Percentiles rank a stretch among this genome's conserved stretches.
Conservation (phyloP, 1,139 yeast species). For the Debaryomyces robertsiae region DNA sequence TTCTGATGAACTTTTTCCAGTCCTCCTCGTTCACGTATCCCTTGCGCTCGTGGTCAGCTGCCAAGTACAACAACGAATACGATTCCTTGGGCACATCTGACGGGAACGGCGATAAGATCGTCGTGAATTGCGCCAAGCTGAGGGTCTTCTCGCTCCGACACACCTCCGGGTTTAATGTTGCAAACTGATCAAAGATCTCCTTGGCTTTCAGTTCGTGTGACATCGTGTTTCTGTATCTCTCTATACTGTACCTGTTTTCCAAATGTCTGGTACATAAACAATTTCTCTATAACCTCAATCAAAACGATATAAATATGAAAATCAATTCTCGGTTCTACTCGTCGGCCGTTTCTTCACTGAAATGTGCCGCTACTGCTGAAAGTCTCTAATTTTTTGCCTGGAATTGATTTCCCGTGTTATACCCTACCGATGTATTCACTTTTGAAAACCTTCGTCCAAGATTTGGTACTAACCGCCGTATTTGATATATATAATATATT, state of each 20-base stretch:
- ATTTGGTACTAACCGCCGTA: no score
- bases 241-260: constrained; percentile 5
- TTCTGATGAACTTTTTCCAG: constrained; percentile 59
- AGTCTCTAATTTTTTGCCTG: no score
- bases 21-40: constrained; percentile 64
- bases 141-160: constrained; percentile 23
- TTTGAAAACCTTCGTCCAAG: neutral
- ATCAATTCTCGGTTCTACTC: neutral
- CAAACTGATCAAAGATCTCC: constrained; percentile 46
- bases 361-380: neutral
- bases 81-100: constrained; percentile 44
- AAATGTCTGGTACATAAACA: constrained; percentile 7
- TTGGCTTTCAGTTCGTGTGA: constrained; percentile 36
- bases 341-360: constrained; percentile 4
- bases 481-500: constrained; percentile 4
- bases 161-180: constrained; percentile 25
- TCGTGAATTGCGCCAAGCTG: constrained; percentile 41
- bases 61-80: constrained; percentile 56
- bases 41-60: constrained; percentile 63
- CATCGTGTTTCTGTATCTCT: constrained; percentile 5
- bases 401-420: no score
- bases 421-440: no score
- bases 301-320: constrained; percentile 6
- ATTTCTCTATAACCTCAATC: constrained; percentile 7
- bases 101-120: constrained; percentile 46